Percentiles rank a stretch among this genome's conserved stretches.
phyloP scores from a whole-genome alignment of 2,329 filamentous ascomycete species.

The Aureobasidium vineae region DNA sequence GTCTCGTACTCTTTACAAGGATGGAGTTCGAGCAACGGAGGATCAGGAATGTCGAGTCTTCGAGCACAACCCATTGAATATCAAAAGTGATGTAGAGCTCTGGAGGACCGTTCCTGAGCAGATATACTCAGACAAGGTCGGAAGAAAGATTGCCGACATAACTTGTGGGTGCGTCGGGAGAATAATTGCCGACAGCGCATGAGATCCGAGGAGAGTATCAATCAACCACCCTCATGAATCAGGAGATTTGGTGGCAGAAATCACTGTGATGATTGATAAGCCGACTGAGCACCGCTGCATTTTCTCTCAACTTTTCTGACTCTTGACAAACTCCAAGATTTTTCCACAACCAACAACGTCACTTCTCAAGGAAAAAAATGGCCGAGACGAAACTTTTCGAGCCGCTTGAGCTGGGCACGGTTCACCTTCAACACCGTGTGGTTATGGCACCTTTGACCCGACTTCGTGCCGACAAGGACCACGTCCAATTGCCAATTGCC shows the following conservation, averaged over 20 bases:
- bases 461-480: slow-evolving; percentile 48
- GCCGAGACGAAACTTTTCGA: slow-evolving; percentile 38
- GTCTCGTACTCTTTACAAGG: no score
- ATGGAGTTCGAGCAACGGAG: no score
- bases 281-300: not conserved
- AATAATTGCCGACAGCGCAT: not conserved
- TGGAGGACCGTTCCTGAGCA: not conserved
- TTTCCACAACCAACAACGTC: not conserved
- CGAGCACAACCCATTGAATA: no score
- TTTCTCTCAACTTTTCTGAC: no score
- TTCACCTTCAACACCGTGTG: slow-evolving; percentile 48
- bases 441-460: slow-evolving; percentile 58
- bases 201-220: not conserved
- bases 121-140: not conserved
- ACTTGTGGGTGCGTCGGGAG: not conserved
- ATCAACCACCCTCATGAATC: not conserved
- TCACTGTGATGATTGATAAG: not conserved
- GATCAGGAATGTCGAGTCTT: no score
- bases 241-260: not conserved
- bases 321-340: not conserved
- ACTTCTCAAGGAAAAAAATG: not conserved
- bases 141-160: not conserved
- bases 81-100: not conserved
- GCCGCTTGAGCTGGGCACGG: slow-evolving; percentile 46
- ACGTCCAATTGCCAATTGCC: slow-evolving; percentile 41